Conservation (phyloP, 441 rosid species). For the Pelargonium cotyledonis region DNA sequence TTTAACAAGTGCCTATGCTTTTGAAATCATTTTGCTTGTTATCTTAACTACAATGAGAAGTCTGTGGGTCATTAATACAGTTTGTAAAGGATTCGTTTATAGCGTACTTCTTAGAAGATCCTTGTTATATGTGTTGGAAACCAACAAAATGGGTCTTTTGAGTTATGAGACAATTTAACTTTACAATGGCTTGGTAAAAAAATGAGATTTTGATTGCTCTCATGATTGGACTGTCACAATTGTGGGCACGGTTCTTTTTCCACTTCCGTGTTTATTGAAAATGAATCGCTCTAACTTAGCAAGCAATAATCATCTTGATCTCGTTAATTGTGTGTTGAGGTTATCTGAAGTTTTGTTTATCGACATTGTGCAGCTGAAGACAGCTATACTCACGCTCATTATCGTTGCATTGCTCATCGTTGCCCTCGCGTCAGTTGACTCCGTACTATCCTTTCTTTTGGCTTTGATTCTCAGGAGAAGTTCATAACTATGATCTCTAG, state of each 20-base stretch:
- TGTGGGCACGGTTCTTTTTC: too few relatives aligned
- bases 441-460: slow-evolving; percentile 52
- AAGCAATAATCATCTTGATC: too few relatives aligned
- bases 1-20: neutral
- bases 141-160: neutral
- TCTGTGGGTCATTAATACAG: neutral
- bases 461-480: slow-evolving; percentile 50
- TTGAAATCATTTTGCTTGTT: neutral
- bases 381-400: slow-evolving; percentile 65
- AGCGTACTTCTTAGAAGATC: neutral
- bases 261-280: too few relatives aligned
- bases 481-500: slow-evolving; percentile 23
- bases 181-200: too few relatives aligned
- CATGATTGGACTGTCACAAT: too few relatives aligned
- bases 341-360: slow-evolving; percentile 14
- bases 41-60: neutral
- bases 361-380: slow-evolving; percentile 57
- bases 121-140: neutral
- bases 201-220: too few relatives aligned
- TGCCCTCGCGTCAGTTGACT: slow-evolving; percentile 63
- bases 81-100: neutral
- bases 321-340: neutral
- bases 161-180: too few relatives aligned
- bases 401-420: slow-evolving; percentile 72
- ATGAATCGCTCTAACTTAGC: too few relatives aligned